Evolutionary conservation across 345 rosid genomes (phyloP).

Genomic region (Eucalyptus cloeziana): DNA sequence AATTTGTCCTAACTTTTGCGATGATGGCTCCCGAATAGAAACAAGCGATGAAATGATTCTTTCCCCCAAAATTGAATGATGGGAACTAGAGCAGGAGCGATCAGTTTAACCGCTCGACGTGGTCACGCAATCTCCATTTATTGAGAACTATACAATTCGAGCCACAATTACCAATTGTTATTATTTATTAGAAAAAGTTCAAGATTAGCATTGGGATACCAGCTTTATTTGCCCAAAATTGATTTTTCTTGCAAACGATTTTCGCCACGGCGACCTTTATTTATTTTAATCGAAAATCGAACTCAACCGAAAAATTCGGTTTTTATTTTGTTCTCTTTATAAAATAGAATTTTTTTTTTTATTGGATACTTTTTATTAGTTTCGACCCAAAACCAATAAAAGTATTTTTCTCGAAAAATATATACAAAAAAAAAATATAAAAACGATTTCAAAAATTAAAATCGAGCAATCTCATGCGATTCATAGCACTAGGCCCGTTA

Average conservation of each 20-base stretch:
- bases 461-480: no score
- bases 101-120: background rate
- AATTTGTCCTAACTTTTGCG: background rate
- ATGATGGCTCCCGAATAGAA: background rate
- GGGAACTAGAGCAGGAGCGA: background rate
- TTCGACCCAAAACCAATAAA: no score
- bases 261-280: accelerated
- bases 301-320: no score
- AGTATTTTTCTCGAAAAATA: no score
- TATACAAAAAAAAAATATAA: no score
- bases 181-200: background rate
- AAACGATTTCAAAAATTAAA: no score
- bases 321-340: no score
- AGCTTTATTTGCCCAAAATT: background rate
- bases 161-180: background rate
- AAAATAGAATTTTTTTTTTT: no score
- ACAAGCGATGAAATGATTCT: background rate
- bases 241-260: background rate
- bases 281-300: no score
- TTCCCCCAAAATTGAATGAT: background rate
- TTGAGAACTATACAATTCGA: background rate
- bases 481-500: no score
- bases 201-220: background rate
- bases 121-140: background rate
- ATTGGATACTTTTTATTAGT: no score